Percentiles rank a stretch among this genome's conserved stretches.
Evolutionary conservation across 805 yeast genomes (phyloP).

Genomic region (Ogataea corticis): DNA sequence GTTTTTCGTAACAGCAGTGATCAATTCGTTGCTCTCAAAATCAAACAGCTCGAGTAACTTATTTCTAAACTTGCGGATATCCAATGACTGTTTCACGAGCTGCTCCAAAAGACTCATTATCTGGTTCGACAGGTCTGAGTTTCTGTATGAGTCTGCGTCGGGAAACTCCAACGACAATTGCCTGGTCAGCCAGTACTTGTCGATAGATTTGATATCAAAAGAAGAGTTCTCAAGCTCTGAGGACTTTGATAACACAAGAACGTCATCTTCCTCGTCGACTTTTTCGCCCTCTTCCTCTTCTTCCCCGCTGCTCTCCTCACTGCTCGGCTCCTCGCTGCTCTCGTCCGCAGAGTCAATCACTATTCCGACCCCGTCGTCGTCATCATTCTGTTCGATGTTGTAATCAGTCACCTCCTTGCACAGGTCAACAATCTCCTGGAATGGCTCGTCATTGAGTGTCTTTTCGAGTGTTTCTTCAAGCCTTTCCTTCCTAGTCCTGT

Average conservation of each 20-base stretch:
- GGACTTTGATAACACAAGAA: slow-evolving; percentile 14
- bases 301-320: slow-evolving; percentile 31
- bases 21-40: slow-evolving; percentile 50
- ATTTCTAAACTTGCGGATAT: slow-evolving; percentile 50
- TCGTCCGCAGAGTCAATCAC: slow-evolving; percentile 44
- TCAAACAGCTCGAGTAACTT: slow-evolving; percentile 55
- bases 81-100: slow-evolving; percentile 25
- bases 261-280: slow-evolving; percentile 21
- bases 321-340: slow-evolving; percentile 31
- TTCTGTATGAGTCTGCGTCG: slow-evolving; percentile 40
- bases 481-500: slow-evolving; percentile 45
- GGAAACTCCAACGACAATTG: slow-evolving; percentile 39
- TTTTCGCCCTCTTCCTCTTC: slow-evolving; percentile 28
- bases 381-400: slow-evolving; percentile 21
- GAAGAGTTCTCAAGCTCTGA: slow-evolving; percentile 10
- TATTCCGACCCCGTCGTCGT: slow-evolving; percentile 35
- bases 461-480: slow-evolving; percentile 51
- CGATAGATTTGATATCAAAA: slow-evolving; percentile 25
- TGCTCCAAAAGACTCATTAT: slow-evolving; percentile 44
- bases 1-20: slow-evolving; percentile 50
- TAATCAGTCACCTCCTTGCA: slow-evolving; percentile 54
- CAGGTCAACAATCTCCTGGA: slow-evolving; percentile 47
- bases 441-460: slow-evolving; percentile 41
- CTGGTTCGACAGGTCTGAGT: slow-evolving; percentile 38
- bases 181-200: slow-evolving; percentile 54